Evolutionary conservation across 768 basidiomycete genomes (phyloP).

Genomic region (Tulasnella sp.): DNA sequence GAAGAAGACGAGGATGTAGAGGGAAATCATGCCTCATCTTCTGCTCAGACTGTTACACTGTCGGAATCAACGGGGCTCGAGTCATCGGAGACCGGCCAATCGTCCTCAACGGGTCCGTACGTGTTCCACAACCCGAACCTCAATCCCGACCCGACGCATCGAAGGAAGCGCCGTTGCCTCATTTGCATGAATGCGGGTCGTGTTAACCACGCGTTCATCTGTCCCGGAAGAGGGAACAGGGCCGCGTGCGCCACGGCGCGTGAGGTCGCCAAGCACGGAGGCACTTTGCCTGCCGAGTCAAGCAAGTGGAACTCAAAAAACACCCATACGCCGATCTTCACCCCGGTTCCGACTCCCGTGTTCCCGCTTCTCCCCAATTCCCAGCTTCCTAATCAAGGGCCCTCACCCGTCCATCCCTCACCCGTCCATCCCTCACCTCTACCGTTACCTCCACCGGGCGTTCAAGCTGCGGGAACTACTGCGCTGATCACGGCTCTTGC

Average conservation of each 20-base stretch:
- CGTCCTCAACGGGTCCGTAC: not conserved
- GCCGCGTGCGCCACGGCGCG: slow-evolving; percentile 17
- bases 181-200: slow-evolving; percentile 23
- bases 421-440: not conserved
- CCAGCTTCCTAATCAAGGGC: not conserved
- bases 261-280: slow-evolving; percentile 16
- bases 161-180: slow-evolving; percentile 8
- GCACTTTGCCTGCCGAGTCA: slow-evolving; percentile 11
- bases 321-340: slow-evolving; percentile 16
- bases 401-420: not conserved
- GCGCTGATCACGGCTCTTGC: not conserved
- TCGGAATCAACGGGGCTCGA: not conserved
- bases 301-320: slow-evolving; percentile 20
- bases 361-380: not conserved
- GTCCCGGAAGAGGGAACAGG: slow-evolving; percentile 27
- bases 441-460: not conserved
- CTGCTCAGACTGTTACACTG: not conserved
- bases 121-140: not conserved
- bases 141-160: not conserved
- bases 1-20: not conserved
- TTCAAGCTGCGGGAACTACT: not conserved
- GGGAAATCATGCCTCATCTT: not conserved
- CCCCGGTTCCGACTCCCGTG: not conserved
- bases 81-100: not conserved
- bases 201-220: slow-evolving; percentile 20